Evolutionary conservation across 768 basidiomycete species (phyloP).

Genomic region (Albatrellus ellisii): DNA sequence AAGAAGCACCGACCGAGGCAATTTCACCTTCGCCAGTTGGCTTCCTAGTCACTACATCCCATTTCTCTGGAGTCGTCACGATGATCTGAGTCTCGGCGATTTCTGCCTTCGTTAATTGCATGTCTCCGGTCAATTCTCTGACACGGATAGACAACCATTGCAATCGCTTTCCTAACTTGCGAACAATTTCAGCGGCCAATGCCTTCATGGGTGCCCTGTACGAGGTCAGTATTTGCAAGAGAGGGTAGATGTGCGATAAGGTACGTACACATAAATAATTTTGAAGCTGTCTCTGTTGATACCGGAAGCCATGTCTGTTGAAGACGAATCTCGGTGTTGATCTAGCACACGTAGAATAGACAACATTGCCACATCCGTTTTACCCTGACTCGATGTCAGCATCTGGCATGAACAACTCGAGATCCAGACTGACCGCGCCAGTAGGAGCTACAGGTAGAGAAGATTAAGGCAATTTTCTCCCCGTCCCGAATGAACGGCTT

Average conservation of each 20-base stretch:
- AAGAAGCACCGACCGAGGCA: slow-evolving; percentile 45
- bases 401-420: neutral
- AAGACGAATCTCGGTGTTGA: slow-evolving; percentile 37
- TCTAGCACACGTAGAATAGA: slow-evolving; percentile 79
- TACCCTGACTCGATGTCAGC: slow-evolving; percentile 46
- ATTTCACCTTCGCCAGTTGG: slow-evolving; percentile 95
- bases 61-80: slow-evolving; percentile 98
- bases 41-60: slow-evolving; percentile 98
- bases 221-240: neutral
- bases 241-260: neutral
- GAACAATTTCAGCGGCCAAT: slow-evolving; percentile 86
- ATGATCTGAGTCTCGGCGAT: slow-evolving; percentile 95
- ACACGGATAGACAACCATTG: slow-evolving; percentile 82
- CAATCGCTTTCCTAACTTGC: slow-evolving; percentile 83
- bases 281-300: slow-evolving; percentile 75
- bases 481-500: slow-evolving; percentile 15
- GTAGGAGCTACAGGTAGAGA: slow-evolving; percentile 60
- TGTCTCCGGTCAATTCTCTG: slow-evolving; percentile 78
- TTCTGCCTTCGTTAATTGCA: slow-evolving; percentile 92
- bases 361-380: slow-evolving; percentile 97
- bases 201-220: slow-evolving; percentile 96
- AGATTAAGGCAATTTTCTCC: neutral
- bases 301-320: slow-evolving; percentile 27
- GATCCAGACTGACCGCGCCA: slow-evolving; percentile 62
- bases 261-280: slow-evolving; percentile 90